phyloP scores from a whole-genome alignment of 306 rosid genomes.

The Malus asiatica region DNA sequence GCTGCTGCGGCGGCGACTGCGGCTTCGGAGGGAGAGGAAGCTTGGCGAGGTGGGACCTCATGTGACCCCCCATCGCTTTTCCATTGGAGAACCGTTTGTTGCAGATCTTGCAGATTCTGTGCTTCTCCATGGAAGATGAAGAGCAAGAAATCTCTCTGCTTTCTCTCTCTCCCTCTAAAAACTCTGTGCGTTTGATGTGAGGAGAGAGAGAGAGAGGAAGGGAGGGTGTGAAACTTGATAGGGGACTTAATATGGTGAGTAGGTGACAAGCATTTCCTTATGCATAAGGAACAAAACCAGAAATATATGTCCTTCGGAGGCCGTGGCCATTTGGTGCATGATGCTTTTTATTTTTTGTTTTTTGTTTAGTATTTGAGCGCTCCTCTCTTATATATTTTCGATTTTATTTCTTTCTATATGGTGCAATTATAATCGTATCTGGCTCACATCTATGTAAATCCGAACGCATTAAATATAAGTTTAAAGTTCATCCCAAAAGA shows the following conservation, averaged over 20 bases:
- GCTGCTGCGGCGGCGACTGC: not conserved
- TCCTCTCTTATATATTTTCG: not conserved
- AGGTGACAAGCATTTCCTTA: conserved; percentile 31
- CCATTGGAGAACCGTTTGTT: conserved; percentile 37
- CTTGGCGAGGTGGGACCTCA: conserved; percentile 54
- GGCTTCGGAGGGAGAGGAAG: conserved; percentile 34
- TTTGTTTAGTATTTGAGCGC: too few species aligned
- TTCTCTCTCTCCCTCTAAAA: not conserved
- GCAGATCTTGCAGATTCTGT: conserved; percentile 40
- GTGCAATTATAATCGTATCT: not conserved
- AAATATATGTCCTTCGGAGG: conserved; percentile 1
- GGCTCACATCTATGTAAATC: not conserved
- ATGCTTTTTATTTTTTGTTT: too few species aligned
- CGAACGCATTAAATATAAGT: not conserved
- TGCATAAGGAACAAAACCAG: conserved; percentile 28
- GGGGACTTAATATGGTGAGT: conserved; percentile 3
- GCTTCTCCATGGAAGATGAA: conserved; percentile 37
- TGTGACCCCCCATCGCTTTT: conserved; percentile 72
- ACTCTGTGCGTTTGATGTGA: not conserved
- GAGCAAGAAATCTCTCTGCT: not conserved
- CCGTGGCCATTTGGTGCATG: not conserved
- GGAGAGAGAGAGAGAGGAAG: too few species aligned
- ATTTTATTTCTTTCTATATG: not conserved
- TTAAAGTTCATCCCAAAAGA: not conserved
- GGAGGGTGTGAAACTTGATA: not conserved